Conservation (phyloP, 495 filamentous ascomycete species). For the Talaromyces ruber region DNA sequence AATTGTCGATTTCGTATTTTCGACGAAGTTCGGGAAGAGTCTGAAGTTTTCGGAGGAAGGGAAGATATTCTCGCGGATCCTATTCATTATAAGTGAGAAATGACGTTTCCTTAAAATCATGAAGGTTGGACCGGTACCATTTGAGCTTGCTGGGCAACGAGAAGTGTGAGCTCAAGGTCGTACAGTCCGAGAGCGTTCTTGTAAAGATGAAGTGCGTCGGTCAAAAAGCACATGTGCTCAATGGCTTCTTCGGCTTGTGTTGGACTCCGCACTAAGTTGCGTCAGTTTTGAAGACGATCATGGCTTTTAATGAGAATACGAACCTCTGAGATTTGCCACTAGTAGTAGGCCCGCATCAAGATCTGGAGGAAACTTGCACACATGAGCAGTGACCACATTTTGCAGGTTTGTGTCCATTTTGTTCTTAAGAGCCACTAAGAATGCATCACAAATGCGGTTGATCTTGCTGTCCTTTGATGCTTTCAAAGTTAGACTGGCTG, state of each 20-base stretch:
- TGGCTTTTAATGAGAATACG: conserved; percentile 7
- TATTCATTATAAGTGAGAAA: conserved; percentile 12
- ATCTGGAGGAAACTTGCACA: conserved; percentile 86
- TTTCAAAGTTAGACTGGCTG: background rate
- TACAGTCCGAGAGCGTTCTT: conserved; percentile 86
- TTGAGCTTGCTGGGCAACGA: conserved; percentile 93
- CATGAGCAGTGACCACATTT: conserved; percentile 88
- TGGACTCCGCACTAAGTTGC: conserved; percentile 42
- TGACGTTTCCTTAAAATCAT: background rate
- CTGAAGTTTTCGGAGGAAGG: conserved; percentile 83
- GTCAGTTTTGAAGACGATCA: conserved; percentile 12
- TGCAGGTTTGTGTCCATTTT: conserved; percentile 66
- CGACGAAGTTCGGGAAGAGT: conserved; percentile 57
- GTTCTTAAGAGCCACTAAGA: conserved; percentile 56
- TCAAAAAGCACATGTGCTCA: conserved; percentile 94
- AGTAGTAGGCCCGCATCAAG: conserved; percentile 77
- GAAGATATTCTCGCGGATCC: conserved; percentile 92
- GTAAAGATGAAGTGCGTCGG: conserved; percentile 88
- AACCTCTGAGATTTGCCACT: conserved; percentile 62
- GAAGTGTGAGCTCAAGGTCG: conserved; percentile 77
- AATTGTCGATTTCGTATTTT: conserved; percentile 80
- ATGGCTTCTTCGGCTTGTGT: conserved; percentile 73
- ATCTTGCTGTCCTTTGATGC: conserved; percentile 51
- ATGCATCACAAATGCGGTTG: conserved; percentile 82
- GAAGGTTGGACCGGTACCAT: conserved; percentile 34